Percentiles rank a stretch among this genome's conserved stretches.
Conservation (phyloP, 2,329 filamentous ascomycete genomes). For the Alternaria sp. region DNA sequence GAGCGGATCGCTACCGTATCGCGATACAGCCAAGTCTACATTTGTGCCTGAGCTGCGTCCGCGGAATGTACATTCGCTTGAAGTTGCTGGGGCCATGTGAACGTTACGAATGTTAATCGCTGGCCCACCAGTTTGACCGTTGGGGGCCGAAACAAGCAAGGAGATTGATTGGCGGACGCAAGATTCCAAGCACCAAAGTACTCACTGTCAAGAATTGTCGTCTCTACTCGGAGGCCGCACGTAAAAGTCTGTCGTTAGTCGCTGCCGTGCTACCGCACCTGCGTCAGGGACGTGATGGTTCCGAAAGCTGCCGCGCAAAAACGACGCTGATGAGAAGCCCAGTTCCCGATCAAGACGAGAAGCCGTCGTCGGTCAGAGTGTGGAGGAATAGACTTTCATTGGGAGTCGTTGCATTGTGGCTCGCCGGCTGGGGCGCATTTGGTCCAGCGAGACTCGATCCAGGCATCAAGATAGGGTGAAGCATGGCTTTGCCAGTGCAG, state of each 20-base stretch:
- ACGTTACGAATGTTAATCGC: constrained; percentile 23
- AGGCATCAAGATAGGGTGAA: constrained; percentile 35
- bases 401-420: constrained; percentile 23
- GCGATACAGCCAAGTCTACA: constrained; percentile 23
- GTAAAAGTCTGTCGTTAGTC: constrained; percentile 19
- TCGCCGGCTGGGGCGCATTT: constrained; percentile 38
- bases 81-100: constrained; percentile 17
- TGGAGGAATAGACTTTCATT: constrained; percentile 31
- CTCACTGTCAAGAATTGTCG: constrained; percentile 5
- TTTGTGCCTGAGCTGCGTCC: constrained; percentile 22
- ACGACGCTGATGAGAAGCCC: constrained; percentile 32
- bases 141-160: constrained; percentile 33
- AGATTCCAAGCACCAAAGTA: constrained; percentile 11
- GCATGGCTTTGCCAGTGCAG: constrained; percentile 18
- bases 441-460: constrained; percentile 25
- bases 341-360: constrained; percentile 27
- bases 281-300: constrained; percentile 30
- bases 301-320: constrained; percentile 24
- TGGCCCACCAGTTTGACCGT: constrained; percentile 28
- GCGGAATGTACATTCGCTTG: constrained; percentile 23
- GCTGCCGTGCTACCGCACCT: constrained; percentile 37
- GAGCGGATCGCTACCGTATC: constrained; percentile 37
- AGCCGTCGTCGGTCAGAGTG: constrained; percentile 21
- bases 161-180: constrained; percentile 8
- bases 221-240: constrained; percentile 22